Evolutionary conservation across 495 filamentous ascomycete species (phyloP).

Genomic region (Talaromyces liani): DNA sequence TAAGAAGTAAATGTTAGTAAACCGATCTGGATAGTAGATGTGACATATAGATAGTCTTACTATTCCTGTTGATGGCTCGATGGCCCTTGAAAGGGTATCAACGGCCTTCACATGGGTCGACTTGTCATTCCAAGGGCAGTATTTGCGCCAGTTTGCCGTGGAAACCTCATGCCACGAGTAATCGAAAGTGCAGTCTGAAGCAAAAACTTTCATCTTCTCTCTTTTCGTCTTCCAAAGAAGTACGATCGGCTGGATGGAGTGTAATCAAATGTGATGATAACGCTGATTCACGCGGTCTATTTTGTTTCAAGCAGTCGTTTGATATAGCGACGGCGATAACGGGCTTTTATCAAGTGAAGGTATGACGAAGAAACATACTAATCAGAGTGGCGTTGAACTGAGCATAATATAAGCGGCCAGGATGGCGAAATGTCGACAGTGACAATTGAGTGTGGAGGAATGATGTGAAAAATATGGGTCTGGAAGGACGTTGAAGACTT

Average conservation of each 20-base stretch:
- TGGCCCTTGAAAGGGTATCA: conserved; percentile 75
- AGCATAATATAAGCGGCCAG: not conserved
- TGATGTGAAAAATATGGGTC: not conserved
- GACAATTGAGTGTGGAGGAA: not conserved
- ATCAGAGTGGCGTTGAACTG: not conserved
- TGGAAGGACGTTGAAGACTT: not conserved
- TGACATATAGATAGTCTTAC: conserved; percentile 36
- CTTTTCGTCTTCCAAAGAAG: conserved; percentile 3
- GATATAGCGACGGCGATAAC: not conserved
- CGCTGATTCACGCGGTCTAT: not conserved
- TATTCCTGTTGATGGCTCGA: conserved; percentile 79
- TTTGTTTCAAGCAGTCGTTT: not conserved
- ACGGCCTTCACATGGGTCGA: conserved; percentile 89
- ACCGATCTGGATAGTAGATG: not conserved
- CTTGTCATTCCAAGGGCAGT: conserved; percentile 97
- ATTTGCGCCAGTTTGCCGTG: conserved; percentile 99
- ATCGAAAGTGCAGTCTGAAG: conserved; percentile 78
- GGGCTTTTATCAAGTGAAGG: not conserved
- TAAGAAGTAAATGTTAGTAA: conserved; percentile 9
- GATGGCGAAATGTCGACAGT: not conserved
- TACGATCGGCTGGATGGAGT: not conserved
- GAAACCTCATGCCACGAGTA: conserved; percentile 98
- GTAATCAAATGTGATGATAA: not conserved
- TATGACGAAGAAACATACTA: not conserved
- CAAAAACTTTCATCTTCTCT: conserved; percentile 82